Conservation (phyloP, 805 yeast species). For the Monosporozyma yasuniensis region DNA sequence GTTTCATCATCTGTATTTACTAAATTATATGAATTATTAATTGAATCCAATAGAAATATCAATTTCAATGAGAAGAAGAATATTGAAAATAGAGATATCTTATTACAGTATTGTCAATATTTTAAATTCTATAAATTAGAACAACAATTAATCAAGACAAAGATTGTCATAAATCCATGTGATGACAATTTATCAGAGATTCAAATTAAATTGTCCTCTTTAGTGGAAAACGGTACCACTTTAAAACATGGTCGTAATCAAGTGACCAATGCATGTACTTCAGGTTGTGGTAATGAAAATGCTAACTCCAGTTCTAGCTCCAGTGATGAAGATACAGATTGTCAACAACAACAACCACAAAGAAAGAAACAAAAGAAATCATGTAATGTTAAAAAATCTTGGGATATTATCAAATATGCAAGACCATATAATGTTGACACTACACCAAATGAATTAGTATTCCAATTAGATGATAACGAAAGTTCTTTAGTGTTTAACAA, state of each 20-base stretch:
- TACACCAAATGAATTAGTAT: slow-evolving; percentile 28
- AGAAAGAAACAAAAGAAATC: neutral
- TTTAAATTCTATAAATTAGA: slow-evolving; percentile 68
- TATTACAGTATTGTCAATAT: slow-evolving; percentile 63
- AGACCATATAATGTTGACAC: slow-evolving; percentile 37
- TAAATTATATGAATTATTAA: neutral
- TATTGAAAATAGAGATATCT: slow-evolving; percentile 5
- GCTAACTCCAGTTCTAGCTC: neutral
- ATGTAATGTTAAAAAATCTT: slow-evolving; percentile 1
- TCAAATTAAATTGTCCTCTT: slow-evolving; percentile 38
- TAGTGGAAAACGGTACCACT: slow-evolving; percentile 1
- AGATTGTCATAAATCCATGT: slow-evolving; percentile 6
- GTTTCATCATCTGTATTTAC: neutral
- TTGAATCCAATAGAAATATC: neutral
- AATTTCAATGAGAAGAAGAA: neutral
- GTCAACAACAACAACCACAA: neutral
- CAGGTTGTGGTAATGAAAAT: neutral
- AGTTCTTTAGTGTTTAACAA: slow-evolving; percentile 26
- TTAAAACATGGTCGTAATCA: slow-evolving; percentile 9
- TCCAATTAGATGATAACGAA: slow-evolving; percentile 33
- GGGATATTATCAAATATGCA: slow-evolving; percentile 28
- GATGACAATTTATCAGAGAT: slow-evolving; percentile 43
- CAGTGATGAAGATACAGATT: slow-evolving; percentile 1
- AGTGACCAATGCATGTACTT: slow-evolving; percentile 22
- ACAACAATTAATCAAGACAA: slow-evolving; percentile 35